Evolutionary conservation across 73 alveolate species (phyloP), one percentile per base, ranked within the genome.

Genomic region (Paraurostyla sp.): DNA sequence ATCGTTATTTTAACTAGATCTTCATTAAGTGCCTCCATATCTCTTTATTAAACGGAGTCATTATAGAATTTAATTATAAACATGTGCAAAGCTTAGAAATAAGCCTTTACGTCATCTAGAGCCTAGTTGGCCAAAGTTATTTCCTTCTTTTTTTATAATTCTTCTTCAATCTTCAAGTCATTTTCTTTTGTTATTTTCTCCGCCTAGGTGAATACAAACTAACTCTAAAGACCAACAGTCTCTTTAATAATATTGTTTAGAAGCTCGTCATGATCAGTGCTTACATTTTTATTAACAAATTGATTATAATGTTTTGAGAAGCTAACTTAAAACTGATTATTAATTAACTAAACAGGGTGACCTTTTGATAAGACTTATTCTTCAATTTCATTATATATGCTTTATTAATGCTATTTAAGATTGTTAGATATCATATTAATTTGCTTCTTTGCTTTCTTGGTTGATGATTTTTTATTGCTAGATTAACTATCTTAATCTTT

Each of bases 41-140:
- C 87, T 3, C 22, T 2, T 13, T 51, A 38, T 56, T n/a, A 30
- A 45, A 73, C 54, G 16, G 0, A 16, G 7, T 45, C 71, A 30
- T 23, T 13, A 30, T 73, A 73, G 29, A 73, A 43, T 45, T 43
- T 45, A 18, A 45, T 27, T 25, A 43, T 29, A 3, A 73, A 22
- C 30, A 43, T 36, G 43, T 13, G 23, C 22, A 23, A 71, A 13
- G 42, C 51, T 50, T 73, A 48, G 16, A 30, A 40, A 73, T 20
- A 73, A 0, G 73, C 87, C 41, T 73, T 23, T 23, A 73, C 71
- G 29, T 73, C 87, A 73, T 73, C 87, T 2, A 73, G 6, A 13
- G 87, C 87, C 30, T 73, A 27, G 46, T 73, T 23, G 2, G 87
- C 87, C 1, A 73, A 11, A 48, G 87, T 73, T 2, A 73, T 73